These are phyloP conservation scores for Noccaea caerulescens DNA, from an alignment of 345 rosid species.

Conservation along the genomic window DNA sequence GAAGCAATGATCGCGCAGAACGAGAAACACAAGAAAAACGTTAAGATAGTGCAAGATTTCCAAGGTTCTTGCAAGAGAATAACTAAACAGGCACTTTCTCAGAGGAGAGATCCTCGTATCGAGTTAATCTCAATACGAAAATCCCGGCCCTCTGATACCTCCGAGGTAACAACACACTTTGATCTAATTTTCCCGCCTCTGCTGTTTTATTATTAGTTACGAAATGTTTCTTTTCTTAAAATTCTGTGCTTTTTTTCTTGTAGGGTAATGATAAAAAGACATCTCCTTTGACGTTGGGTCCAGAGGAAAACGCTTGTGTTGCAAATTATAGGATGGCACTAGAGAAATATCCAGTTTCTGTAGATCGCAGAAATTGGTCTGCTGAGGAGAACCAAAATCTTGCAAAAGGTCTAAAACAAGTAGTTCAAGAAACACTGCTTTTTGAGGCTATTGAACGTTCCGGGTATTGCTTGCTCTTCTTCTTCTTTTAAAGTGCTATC, in stretches of 20 bases:
- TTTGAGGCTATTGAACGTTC: constrained; percentile 56
- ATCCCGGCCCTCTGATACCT: constrained; percentile 44
- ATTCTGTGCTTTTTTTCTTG: constrained; percentile 33
- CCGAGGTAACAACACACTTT: constrained; percentile 53
- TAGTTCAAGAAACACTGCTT: constrained; percentile 72
- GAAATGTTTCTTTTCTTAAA: constrained; percentile 1
- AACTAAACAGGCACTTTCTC: constrained; percentile 67
- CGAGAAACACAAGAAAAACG: constrained; percentile 71
- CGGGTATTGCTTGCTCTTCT: constrained; percentile 53
- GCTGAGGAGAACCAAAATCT: constrained; percentile 70
- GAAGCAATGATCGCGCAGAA: constrained; percentile 86
- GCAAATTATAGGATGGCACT: constrained; percentile 63
- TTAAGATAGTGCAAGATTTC: constrained; percentile 70
- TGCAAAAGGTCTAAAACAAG: constrained; percentile 71
- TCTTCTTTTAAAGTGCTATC: background rate
- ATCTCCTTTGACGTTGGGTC: constrained; percentile 58
- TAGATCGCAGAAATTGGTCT: constrained; percentile 74
- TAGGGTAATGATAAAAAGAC: constrained; percentile 62
- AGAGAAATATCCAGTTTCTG: constrained; percentile 53
- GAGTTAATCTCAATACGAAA: constrained; percentile 65
- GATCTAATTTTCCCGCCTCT: constrained; percentile 9
- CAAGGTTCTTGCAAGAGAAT: constrained; percentile 69
- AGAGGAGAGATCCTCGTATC: constrained; percentile 74
- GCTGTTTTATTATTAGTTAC: background rate
- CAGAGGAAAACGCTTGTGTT: constrained; percentile 73